Conservation (phyloP, 2,329 filamentous ascomycete genomes). For the Cyclaneusma minus region DNA sequence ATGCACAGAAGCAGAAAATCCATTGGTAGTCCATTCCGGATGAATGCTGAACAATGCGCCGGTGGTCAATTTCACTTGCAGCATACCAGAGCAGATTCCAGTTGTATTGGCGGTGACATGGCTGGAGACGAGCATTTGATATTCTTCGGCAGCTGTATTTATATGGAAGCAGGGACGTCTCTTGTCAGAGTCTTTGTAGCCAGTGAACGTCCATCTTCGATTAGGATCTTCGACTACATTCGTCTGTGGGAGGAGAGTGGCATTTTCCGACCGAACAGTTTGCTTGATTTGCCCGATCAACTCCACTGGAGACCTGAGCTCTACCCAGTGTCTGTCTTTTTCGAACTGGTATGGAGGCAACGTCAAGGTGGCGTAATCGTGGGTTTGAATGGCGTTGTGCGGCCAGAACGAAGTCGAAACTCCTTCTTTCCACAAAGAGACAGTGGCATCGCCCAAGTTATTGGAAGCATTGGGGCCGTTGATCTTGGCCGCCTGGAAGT, state of each 20-base stretch:
- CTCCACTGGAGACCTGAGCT: slow-evolving; percentile 6
- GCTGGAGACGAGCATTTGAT: slow-evolving; percentile 18
- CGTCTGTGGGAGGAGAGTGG: no score
- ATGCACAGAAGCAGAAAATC: no score
- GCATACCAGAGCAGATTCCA: no score
- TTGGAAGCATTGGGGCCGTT: slow-evolving; percentile 8
- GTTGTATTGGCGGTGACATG: slow-evolving; percentile 25
- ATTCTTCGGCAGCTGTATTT: slow-evolving; percentile 22
- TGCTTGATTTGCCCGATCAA: no score
- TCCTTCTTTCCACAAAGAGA: slow-evolving; percentile 16
- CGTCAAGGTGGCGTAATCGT: slow-evolving; percentile 8
- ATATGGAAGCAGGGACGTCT: slow-evolving; percentile 23
- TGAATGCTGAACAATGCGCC: no score
- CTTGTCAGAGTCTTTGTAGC: slow-evolving; percentile 14
- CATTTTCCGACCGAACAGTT: no score
- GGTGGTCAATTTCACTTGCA: no score
- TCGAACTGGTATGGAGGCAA: slow-evolving; percentile 23
- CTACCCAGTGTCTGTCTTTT: slow-evolving; percentile 18
- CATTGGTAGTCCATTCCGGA: no score
- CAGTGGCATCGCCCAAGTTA: slow-evolving; percentile 11
- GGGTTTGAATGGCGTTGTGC: slow-evolving; percentile 12
- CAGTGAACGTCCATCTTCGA: slow-evolving; percentile 18
- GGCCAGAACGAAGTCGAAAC: slow-evolving; percentile 15
- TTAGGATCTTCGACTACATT: no score
- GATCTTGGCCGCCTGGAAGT: slow-evolving; percentile 14